phyloP scores from a whole-genome alignment of 495 filamentous ascomycete species.

The Jackrogersella multiformis region DNA sequence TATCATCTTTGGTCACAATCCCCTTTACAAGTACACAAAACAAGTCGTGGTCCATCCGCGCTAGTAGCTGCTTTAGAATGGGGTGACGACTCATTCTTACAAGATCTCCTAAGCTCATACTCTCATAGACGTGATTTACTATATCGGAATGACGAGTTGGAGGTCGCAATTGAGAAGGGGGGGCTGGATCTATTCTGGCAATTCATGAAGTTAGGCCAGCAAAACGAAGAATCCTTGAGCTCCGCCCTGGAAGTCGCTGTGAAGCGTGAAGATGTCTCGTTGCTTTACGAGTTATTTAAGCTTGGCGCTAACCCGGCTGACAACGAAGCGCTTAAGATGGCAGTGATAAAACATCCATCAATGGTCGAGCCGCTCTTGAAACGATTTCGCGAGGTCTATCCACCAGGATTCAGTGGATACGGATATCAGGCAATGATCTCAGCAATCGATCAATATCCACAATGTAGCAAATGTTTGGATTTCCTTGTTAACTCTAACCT shows the following conservation, averaged over 20 bases:
- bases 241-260: background rate
- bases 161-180: background rate
- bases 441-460: background rate
- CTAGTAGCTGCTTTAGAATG: background rate
- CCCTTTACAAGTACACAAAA: no score
- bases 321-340: background rate
- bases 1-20: no score
- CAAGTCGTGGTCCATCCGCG: background rate
- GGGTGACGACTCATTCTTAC: background rate
- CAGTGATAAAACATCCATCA: background rate
- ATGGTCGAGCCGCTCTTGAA: background rate
- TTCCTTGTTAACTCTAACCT: background rate
- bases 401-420: background rate
- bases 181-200: background rate
- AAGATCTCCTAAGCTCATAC: background rate
- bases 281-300: background rate
- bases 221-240: background rate
- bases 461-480: background rate
- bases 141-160: background rate
- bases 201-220: background rate
- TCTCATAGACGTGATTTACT: background rate
- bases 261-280: background rate
- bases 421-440: background rate
- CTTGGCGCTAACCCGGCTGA: background rate
- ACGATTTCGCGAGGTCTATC: background rate